Evolutionary conservation across 2,329 filamentous ascomycete genomes (phyloP).

Genomic region (Sarocladium strictum): DNA sequence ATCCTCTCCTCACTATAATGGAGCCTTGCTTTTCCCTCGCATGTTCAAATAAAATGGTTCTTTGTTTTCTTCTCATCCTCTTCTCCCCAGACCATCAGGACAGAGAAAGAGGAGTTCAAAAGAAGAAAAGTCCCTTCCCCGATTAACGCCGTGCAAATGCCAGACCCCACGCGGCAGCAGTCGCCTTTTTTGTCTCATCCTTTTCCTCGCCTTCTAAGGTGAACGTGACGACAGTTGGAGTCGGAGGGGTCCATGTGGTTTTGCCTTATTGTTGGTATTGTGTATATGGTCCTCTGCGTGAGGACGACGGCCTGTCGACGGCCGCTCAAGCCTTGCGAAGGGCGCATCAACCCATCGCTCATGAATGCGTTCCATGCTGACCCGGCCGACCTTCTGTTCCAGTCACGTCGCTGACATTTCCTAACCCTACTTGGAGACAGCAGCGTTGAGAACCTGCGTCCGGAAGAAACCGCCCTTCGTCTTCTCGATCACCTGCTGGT

Average conservation of each 20-base stretch:
- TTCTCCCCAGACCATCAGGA: not conserved
- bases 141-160: conserved; percentile 11
- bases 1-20: not conserved
- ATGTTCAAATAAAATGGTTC: conserved; percentile 8
- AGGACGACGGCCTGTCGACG: not conserved
- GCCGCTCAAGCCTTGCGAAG: not conserved
- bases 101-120: not conserved
- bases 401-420: not conserved
- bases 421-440: conserved; percentile 44
- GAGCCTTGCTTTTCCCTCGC: not conserved
- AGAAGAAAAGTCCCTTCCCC: conserved; percentile 5
- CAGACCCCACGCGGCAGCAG: not conserved
- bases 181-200: not conserved
- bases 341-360: not conserved
- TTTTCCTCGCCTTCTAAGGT: not conserved
- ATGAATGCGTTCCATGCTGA: not conserved
- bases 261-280: not conserved
- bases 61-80: not conserved
- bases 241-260: not conserved
- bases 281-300: not conserved
- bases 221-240: not conserved
- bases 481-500: conserved; percentile 98
- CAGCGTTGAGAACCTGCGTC: conserved; percentile 84
- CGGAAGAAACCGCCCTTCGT: conserved; percentile 99
- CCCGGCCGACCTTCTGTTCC: not conserved